Evolutionary conservation across 129 eudicot genomes (phyloP).

Genomic region (Helichrysum umbraculigerum): DNA sequence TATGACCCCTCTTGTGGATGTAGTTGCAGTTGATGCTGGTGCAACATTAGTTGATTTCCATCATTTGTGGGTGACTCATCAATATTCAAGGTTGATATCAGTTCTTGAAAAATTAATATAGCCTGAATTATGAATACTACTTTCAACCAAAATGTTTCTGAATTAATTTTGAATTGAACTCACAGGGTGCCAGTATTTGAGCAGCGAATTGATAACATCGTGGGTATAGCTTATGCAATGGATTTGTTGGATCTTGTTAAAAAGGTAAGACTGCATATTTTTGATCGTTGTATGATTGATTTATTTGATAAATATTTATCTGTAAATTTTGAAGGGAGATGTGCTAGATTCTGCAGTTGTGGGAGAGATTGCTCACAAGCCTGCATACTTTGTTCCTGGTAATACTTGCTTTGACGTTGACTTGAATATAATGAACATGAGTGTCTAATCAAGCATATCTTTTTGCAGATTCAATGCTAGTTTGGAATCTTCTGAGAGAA

Average conservation of each 20-base stretch:
- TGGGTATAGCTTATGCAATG: slow-evolving; percentile 80
- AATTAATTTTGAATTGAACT: slow-evolving; percentile 7
- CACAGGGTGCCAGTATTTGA: slow-evolving; percentile 75
- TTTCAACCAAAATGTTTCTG: not conserved
- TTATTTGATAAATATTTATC: slow-evolving; percentile 5
- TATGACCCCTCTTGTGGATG: slow-evolving; percentile 80
- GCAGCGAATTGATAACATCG: slow-evolving; percentile 72
- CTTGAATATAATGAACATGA: not conserved
- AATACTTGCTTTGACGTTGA: slow-evolving; percentile 29
- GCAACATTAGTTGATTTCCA: slow-evolving; percentile 68
- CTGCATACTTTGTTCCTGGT: slow-evolving; percentile 83
- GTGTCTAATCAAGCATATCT: not conserved
- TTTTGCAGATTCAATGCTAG: slow-evolving; percentile 70
- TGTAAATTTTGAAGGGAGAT: slow-evolving; percentile 50
- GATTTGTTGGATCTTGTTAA: slow-evolving; percentile 63
- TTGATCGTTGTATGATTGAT: not conserved
- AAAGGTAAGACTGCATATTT: slow-evolving; percentile 40
- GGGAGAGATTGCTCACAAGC: slow-evolving; percentile 74
- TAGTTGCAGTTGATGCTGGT: slow-evolving; percentile 62
- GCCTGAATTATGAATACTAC: not conserved
- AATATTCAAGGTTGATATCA: slow-evolving; percentile 56
- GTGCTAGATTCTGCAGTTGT: slow-evolving; percentile 50
- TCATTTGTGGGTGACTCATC: slow-evolving; percentile 72
- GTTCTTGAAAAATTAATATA: not conserved
- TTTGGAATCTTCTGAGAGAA: slow-evolving; percentile 73